Conservation (phyloP, 768 basidiomycete genomes). For the Podaxis mareebaensis region DNA sequence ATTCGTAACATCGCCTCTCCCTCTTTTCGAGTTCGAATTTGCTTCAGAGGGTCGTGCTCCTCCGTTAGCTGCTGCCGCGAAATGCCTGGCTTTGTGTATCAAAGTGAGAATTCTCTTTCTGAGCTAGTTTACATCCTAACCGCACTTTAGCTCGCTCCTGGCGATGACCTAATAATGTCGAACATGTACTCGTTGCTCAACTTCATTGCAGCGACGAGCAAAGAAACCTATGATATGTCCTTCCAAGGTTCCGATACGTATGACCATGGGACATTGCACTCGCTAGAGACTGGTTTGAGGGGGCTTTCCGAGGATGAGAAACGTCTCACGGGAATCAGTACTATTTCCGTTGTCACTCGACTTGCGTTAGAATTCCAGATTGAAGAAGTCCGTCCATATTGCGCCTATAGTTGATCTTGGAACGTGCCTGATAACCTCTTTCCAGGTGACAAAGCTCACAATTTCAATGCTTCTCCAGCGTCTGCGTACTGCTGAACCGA, state of each 20-base stretch:
- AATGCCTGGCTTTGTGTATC: slow-evolving; percentile 88
- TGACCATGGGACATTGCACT: slow-evolving; percentile 53
- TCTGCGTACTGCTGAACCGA: slow-evolving; percentile 79
- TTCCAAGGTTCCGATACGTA: slow-evolving; percentile 40
- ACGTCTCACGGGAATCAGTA: slow-evolving; percentile 82
- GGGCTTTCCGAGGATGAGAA: slow-evolving; percentile 83
- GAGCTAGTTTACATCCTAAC: slow-evolving; percentile 1
- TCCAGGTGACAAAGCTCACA: slow-evolving; percentile 79
- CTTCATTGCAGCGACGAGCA: slow-evolving; percentile 83
- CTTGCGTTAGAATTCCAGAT: slow-evolving; percentile 84
- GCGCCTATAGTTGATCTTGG: not conserved
- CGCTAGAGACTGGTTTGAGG: slow-evolving; percentile 62
- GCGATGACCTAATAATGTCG: slow-evolving; percentile 88
- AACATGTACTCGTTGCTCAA: slow-evolving; percentile 97
- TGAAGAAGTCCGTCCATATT: slow-evolving; percentile 61
- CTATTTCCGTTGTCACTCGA: slow-evolving; percentile 87
- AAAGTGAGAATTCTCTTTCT: slow-evolving; percentile 46
- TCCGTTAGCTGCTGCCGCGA: slow-evolving; percentile 82
- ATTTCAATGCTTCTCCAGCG: slow-evolving; percentile 93
- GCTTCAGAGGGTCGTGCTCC: slow-evolving; percentile 71
- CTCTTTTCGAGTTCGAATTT: slow-evolving; percentile 88
- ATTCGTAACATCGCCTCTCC: slow-evolving; percentile 85
- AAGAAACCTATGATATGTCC: slow-evolving; percentile 63
- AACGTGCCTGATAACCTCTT: not conserved
- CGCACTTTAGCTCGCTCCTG: slow-evolving; percentile 67